phyloP scores from a whole-genome alignment of 1,139 yeast genomes.

The Debaryomyces subglobosus region DNA sequence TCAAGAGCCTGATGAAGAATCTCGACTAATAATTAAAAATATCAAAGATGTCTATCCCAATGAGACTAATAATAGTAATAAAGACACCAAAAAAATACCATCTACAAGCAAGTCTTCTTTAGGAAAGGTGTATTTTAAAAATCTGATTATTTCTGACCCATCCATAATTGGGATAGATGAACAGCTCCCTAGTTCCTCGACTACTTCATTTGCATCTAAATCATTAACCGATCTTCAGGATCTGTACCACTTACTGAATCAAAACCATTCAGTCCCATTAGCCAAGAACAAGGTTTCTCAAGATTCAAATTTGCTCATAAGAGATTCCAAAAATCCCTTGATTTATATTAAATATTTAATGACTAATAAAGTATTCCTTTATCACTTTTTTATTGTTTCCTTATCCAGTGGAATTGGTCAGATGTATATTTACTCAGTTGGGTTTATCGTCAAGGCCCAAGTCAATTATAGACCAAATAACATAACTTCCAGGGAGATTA shows the following conservation, averaged over 20 bases:
- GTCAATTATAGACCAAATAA: constrained; percentile 21
- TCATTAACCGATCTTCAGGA: neutral
- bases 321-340: constrained; percentile 19
- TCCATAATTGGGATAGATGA: neutral
- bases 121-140: neutral
- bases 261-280: neutral
- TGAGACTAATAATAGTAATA: neutral
- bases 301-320: neutral
- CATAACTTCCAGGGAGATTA: neutral
- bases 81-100: neutral
- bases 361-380: constrained; percentile 29
- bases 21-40: neutral
- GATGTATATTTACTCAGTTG: constrained; percentile 75
- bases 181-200: neutral
- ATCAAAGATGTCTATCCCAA: neutral
- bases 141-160: neutral
- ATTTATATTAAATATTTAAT: constrained; percentile 29
- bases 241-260: neutral
- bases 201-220: neutral
- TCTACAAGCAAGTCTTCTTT: neutral
- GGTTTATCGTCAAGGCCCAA: constrained; percentile 55
- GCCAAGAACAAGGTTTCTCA: neutral
- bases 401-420: constrained; percentile 58
- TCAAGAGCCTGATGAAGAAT: neutral
- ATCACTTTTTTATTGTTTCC: constrained; percentile 38